Evolutionary conservation across 2,329 filamentous ascomycete species (phyloP).

Genomic region (Purpureocillium lavendulum): DNA sequence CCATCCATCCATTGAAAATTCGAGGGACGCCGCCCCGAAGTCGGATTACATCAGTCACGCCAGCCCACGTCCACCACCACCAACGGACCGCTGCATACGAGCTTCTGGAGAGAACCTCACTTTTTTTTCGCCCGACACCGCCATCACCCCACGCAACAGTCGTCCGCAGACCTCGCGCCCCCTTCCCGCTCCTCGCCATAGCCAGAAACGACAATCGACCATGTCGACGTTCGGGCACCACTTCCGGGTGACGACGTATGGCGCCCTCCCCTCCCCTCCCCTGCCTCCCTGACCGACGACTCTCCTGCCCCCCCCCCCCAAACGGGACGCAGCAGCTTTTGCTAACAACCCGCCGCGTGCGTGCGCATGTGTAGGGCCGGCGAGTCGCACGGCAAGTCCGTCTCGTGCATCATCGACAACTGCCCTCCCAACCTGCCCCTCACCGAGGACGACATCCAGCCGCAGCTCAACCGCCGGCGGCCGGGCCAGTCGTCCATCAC

Average conservation of each 20-base stretch:
- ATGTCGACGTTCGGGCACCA: conserved; percentile 86
- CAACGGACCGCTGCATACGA: not conserved
- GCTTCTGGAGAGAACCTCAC: too few species aligned
- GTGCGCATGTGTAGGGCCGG: conserved; percentile 38
- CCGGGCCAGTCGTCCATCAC: conserved; percentile 87
- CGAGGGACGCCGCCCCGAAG: not conserved
- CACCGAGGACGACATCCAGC: conserved; percentile 82
- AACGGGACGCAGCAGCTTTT: too few species aligned
- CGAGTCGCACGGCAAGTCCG: conserved; percentile 78
- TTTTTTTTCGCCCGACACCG: not conserved
- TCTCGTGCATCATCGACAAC: conserved; percentile 92
- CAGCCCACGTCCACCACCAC: too few species aligned
- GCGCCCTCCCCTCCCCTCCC: conserved; percentile 53
- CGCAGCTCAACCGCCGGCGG: conserved; percentile 82
- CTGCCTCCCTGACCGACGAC: not conserved
- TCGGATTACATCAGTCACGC: not conserved
- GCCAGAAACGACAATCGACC: too few species aligned
- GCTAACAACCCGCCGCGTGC: too few species aligned
- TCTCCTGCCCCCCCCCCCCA: too few species aligned
- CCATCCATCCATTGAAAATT: too few species aligned
- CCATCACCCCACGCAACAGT: not conserved
- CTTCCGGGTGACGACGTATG: conserved; percentile 77
- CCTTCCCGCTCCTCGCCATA: too few species aligned
- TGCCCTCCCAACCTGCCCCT: conserved; percentile 82
- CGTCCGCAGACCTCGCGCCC: conserved; percentile 1